These are phyloP conservation scores for Coprinopsis strossmayeri DNA, from an alignment of 768 basidiomycete species.

Conservation along the genomic window DNA sequence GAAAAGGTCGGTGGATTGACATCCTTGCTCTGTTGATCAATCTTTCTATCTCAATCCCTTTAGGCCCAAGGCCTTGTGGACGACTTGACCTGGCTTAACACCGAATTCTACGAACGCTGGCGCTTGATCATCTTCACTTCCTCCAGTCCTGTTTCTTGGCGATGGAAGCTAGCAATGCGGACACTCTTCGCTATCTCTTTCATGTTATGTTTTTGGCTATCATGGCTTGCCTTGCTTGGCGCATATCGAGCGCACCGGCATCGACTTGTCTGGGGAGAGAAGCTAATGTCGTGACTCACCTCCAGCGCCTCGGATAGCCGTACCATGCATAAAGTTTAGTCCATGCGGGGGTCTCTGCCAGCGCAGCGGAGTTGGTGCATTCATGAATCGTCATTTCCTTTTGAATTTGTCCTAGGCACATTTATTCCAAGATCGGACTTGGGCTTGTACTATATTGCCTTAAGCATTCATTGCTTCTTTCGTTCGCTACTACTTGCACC, in stretches of 20 bases:
- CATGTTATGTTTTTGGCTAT: constrained; percentile 50
- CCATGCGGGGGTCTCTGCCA: no score
- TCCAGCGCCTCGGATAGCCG: background rate
- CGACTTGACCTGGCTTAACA: constrained; percentile 71
- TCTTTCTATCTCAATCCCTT: background rate
- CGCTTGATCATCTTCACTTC: constrained; percentile 68
- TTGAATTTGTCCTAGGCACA: no score
- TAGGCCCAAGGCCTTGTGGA: constrained; percentile 62
- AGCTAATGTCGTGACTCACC: constrained; percentile 54
- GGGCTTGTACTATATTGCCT: no score
- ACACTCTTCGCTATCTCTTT: constrained; percentile 51
- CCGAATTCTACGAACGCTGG: constrained; percentile 72
- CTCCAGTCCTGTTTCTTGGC: constrained; percentile 63
- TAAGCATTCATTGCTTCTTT: no score
- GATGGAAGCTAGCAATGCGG: constrained; percentile 63
- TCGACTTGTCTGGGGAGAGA: constrained; percentile 74
- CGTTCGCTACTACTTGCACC: no score
- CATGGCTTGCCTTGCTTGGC: constrained; percentile 56
- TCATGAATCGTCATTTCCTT: no score
- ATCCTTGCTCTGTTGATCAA: constrained; percentile 1
- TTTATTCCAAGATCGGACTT: no score
- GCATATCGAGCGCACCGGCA: constrained; percentile 71
- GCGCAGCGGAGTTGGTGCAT: no score
- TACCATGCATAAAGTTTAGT: background rate
- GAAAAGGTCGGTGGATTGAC: constrained; percentile 41